Evolutionary conservation across 768 basidiomycete genomes (phyloP), one percentile per base, ranked within the genome.

Genomic region (Russula sp.): DNA sequence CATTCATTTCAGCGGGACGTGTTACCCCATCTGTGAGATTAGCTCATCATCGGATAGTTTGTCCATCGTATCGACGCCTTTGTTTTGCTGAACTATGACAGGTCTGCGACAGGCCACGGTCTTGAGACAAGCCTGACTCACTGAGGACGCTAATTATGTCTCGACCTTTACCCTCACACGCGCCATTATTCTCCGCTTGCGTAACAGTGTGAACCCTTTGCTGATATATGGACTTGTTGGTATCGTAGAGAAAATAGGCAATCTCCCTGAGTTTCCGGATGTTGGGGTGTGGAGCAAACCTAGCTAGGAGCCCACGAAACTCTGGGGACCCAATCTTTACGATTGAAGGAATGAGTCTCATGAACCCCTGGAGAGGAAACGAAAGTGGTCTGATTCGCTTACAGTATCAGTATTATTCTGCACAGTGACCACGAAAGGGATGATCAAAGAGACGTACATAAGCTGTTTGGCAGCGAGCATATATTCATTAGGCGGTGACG

Each of bases 1-100:
- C 50, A n/a, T 22, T 32, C 20, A 40, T 26, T 40, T 49, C 18
- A 14, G 2, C 24, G 26, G 22, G 10, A 20, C 38, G 16, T 32
- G 14, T 55, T 68, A 72, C 73, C 69, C 69, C 66, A 73, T 73
- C 61, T 73, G 73, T 9, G 70, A 71, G 18, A 74, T 67, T 22
- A 73, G 50, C 53, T 74, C 71, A 30, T 69, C 67, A 20, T 73
- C 73, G 7, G 68, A 66, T 40, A 74, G 52, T 36, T 70, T 68
- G 48, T 74, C 69, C 42, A 61, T 67, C 10, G 60, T 46, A 30
- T 62, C 38, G 3, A 69, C 68, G 26, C 40, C 48, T 46, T 61
- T 59, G 62, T 72, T 73, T 28, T 71, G 68, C 59, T 63, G 69
- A 38, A 73, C 72, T 72, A 61, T 11, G 14, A 44, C 10, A 24